A percentile compares a stretch with the other conserved stretches of the same genome.
These are phyloP conservation scores for Larix kaempferi DNA, from an alignment of 75 land plant species.

Conservation along the genomic window DNA sequence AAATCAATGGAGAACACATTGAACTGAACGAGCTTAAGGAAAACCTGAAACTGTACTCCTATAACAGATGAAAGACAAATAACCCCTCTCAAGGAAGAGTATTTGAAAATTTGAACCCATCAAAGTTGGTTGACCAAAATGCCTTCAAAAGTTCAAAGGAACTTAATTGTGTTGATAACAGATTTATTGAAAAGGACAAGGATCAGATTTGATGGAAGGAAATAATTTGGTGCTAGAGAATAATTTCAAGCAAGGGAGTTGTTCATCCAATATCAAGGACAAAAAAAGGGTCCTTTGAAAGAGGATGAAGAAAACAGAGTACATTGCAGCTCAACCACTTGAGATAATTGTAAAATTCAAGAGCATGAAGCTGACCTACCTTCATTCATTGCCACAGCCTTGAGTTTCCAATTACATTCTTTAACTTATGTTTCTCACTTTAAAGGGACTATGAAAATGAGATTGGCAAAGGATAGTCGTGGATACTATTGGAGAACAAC, in stretches of 20 bases:
- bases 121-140: background rate
- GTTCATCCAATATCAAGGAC: background rate
- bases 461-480: too few species aligned
- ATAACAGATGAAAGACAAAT: too few species aligned
- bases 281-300: background rate
- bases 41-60: too few species aligned
- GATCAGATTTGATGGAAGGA: background rate
- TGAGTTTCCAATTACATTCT: too few species aligned
- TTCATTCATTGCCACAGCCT: too few species aligned
- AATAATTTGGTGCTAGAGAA: background rate
- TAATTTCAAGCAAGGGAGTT: background rate
- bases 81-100: conserved; percentile 17
- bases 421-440: too few species aligned
- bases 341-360: background rate
- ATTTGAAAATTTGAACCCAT: background rate
- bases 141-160: background rate
- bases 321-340: background rate
- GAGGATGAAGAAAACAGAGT: background rate
- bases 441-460: too few species aligned
- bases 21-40: too few species aligned
- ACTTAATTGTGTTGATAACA: background rate
- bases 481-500: too few species aligned
- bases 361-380: background rate
- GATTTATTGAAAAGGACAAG: background rate
- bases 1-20: too few species aligned